phyloP scores from a whole-genome alignment of 768 basidiomycete genomes.

The Leccinum arenicola region DNA sequence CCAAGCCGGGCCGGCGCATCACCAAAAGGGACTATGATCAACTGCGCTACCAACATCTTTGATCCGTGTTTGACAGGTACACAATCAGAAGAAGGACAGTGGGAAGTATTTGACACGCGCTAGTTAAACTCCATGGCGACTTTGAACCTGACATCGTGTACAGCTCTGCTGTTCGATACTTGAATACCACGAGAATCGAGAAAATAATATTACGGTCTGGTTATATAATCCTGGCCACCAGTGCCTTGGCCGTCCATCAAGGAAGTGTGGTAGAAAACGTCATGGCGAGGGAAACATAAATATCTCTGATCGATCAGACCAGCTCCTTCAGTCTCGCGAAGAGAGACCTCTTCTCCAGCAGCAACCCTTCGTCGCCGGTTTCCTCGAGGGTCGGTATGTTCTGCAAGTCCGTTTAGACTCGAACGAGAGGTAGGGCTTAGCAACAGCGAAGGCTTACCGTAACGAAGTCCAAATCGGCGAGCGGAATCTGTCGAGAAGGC shows the following conservation, averaged over 20 bases:
- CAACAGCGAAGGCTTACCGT: constrained; percentile 40
- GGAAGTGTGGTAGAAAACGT: neutral
- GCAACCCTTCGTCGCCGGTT: constrained; percentile 44
- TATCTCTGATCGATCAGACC: constrained; percentile 3
- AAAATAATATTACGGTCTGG: neutral
- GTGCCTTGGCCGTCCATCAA: neutral
- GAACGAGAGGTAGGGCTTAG: neutral
- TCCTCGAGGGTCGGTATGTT: constrained; percentile 70
- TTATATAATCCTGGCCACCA: neutral
- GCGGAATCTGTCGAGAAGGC: constrained; percentile 10
- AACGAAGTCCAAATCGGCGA: constrained; percentile 67
- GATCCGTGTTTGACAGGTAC: neutral
- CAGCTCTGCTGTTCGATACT: neutral
- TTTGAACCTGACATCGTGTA: neutral
- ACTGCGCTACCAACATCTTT: neutral
- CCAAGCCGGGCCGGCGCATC: too few species aligned
- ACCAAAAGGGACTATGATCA: neutral
- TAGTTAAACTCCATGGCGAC: neutral
- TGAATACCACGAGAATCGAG: neutral
- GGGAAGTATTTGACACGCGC: neutral
- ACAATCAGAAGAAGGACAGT: neutral
- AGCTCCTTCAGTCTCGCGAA: constrained; percentile 1
- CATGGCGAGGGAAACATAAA: neutral
- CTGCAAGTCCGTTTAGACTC: constrained; percentile 28
- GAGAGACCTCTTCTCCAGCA: constrained; percentile 12